Evolutionary conservation across 257 asterid genomes (phyloP).

Genomic region (Linderniella brevidens): DNA sequence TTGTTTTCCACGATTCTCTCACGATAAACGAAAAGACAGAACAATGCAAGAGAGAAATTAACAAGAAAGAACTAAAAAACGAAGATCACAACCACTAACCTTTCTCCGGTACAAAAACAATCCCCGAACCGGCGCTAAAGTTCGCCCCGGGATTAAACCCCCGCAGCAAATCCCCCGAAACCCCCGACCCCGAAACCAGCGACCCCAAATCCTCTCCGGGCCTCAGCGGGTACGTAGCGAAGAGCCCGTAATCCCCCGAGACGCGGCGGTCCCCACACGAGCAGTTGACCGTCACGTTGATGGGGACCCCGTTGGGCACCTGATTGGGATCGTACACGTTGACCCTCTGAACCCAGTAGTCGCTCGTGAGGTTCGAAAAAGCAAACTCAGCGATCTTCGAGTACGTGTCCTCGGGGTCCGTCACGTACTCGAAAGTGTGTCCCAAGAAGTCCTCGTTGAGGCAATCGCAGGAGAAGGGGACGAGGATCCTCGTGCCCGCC

Average conservation of each 20-base stretch:
- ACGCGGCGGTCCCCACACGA: slow-evolving; percentile 53
- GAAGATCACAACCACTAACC: slow-evolving; percentile 27
- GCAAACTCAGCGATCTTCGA: slow-evolving; percentile 21
- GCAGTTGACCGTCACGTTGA: slow-evolving; percentile 67
- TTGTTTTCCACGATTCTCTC: too few relatives aligned
- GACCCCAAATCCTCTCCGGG: slow-evolving; percentile 29
- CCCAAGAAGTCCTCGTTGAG: slow-evolving; percentile 67
- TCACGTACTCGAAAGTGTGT: slow-evolving; percentile 39
- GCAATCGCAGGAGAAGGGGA: slow-evolving; percentile 71
- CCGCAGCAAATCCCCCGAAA: slow-evolving; percentile 26
- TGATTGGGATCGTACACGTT: slow-evolving; percentile 33
- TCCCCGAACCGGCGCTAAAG: slow-evolving; percentile 38
- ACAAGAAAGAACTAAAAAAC: too few relatives aligned
- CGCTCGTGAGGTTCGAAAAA: slow-evolving; percentile 51
- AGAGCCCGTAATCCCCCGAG: slow-evolving; percentile 49
- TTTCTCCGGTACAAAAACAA: slow-evolving; percentile 56
- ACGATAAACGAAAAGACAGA: too few relatives aligned
- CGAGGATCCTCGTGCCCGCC: slow-evolving; percentile 26
- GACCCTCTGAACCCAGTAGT: slow-evolving; percentile 49
- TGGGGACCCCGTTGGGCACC: slow-evolving; percentile 26
- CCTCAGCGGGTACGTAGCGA: slow-evolving; percentile 39
- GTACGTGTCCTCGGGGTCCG: slow-evolving; percentile 49
- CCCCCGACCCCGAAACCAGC: slow-evolving; percentile 25
- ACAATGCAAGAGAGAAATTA: too few relatives aligned
- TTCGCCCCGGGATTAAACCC: slow-evolving; percentile 29